Conservation (phyloP, 768 basidiomycete genomes). For the Amanita phalloides region DNA sequence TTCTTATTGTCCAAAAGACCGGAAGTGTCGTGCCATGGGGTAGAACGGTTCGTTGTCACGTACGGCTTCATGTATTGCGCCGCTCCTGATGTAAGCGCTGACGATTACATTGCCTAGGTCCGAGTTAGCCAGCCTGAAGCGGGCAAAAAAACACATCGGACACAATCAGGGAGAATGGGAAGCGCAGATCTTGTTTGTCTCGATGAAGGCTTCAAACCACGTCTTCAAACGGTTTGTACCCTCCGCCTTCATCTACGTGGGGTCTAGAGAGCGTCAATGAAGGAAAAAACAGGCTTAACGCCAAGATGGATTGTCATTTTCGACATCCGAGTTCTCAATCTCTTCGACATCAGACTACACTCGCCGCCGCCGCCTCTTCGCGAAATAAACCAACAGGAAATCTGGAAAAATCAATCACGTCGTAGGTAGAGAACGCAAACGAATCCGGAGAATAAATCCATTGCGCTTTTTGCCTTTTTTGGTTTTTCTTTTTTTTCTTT, state of each 20-base stretch:
- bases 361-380: neutral
- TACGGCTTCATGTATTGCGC: neutral
- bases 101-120: too few species aligned
- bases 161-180: too few species aligned
- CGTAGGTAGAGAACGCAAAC: neutral
- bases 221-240: too few species aligned
- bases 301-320: neutral
- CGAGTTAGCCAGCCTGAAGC: too few species aligned
- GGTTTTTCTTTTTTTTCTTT: neutral
- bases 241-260: too few species aligned
- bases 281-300: neutral
- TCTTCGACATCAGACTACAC: neutral
- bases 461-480: neutral
- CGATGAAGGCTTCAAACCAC: too few species aligned
- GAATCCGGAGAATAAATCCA: neutral
- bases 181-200: too few species aligned
- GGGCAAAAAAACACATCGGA: too few species aligned
- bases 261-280: neutral
- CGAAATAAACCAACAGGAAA: neutral
- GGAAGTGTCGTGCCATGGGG: neutral
- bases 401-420: neutral
- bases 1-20: neutral
- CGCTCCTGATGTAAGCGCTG: neutral
- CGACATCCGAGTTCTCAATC: neutral
- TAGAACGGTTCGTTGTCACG: neutral